These are phyloP conservation scores for Xylariales sp. DNA, from an alignment of 2,329 filamentous ascomycete genomes.

Conservation along the genomic window DNA sequence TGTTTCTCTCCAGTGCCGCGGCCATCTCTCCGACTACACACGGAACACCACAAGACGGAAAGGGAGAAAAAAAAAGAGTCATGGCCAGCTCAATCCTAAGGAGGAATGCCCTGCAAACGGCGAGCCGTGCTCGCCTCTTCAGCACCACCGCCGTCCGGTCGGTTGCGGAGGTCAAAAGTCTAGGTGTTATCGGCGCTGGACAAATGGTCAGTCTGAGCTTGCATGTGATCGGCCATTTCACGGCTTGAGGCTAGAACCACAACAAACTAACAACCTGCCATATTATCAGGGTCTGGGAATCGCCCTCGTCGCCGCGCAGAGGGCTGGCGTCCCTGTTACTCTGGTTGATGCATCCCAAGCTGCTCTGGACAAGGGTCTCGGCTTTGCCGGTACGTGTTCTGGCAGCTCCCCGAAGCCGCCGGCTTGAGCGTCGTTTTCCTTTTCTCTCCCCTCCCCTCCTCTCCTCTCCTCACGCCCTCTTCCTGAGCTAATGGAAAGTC, in stretches of 20 bases:
- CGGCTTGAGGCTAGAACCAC: too few species aligned
- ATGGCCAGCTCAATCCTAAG: conserved; percentile 38
- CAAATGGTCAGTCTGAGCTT: conserved; percentile 70
- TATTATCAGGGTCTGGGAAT: conserved; percentile 78
- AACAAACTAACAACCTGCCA: conserved; percentile 19
- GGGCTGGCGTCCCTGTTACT: conserved; percentile 76
- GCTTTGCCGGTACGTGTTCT: conserved; percentile 68
- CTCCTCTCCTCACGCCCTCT: too few species aligned
- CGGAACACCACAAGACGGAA: too few species aligned
- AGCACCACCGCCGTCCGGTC: conserved; percentile 59
- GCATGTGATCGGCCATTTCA: too few species aligned
- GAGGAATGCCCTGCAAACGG: conserved; percentile 29
- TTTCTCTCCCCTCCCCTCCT: too few species aligned
- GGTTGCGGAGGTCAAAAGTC: conserved; percentile 72
- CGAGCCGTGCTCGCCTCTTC: conserved; percentile 55
- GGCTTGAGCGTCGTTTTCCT: too few species aligned
- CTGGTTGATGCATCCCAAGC: conserved; percentile 81
- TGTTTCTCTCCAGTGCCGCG: too few species aligned
- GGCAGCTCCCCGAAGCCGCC: too few species aligned
- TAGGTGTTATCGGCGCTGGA: conserved; percentile 90
- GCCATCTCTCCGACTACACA: too few species aligned
- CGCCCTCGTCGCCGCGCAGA: conserved; percentile 86
- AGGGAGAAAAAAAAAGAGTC: conserved; percentile 11
- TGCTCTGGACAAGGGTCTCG: conserved; percentile 82
- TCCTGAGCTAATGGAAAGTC: not conserved